Conservation (phyloP, 257 asterid species). For the Capsicum baccatum region DNA sequence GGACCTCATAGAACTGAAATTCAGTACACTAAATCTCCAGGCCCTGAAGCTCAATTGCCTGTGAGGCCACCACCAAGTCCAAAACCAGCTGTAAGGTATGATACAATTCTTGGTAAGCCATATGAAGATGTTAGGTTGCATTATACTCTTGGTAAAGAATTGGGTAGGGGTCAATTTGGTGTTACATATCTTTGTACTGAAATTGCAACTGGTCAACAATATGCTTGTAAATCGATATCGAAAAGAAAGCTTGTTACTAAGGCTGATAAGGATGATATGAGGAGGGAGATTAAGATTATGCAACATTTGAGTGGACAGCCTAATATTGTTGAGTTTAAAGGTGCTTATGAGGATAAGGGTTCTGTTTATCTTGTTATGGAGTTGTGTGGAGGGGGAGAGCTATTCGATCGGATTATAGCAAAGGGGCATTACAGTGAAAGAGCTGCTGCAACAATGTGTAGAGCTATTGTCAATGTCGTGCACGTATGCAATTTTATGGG, state of each 20-base stretch:
- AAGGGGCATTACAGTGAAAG: constrained; percentile 77
- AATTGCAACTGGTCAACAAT: constrained; percentile 48
- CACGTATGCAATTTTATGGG: constrained; percentile 88
- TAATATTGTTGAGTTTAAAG: constrained; percentile 75
- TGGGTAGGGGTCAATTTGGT: constrained; percentile 85
- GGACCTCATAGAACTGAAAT: constrained; percentile 44
- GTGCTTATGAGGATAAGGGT: constrained; percentile 74
- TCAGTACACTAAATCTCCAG: constrained; percentile 63
- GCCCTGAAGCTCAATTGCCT: constrained; percentile 52
- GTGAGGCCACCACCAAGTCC: constrained; percentile 45
- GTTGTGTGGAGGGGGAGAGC: constrained; percentile 84
- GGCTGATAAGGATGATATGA: constrained; percentile 77
- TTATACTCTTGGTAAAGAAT: constrained; percentile 65
- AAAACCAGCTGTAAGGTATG: constrained; percentile 36
- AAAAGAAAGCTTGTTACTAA: constrained; percentile 67
- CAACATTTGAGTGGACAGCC: constrained; percentile 88
- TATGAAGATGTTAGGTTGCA: constrained; percentile 58
- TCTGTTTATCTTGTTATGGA: constrained; percentile 85
- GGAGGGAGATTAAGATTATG: constrained; percentile 81
- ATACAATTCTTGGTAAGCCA: constrained; percentile 68
- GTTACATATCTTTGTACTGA: constrained; percentile 71
- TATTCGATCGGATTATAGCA: constrained; percentile 72
- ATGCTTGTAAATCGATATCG: constrained; percentile 83
- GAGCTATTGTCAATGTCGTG: constrained; percentile 74
- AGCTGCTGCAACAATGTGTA: constrained; percentile 70